These are phyloP conservation scores for Rhodotorula babjevae DNA, from an alignment of 768 basidiomycete genomes.

Conservation along the genomic window DNA sequence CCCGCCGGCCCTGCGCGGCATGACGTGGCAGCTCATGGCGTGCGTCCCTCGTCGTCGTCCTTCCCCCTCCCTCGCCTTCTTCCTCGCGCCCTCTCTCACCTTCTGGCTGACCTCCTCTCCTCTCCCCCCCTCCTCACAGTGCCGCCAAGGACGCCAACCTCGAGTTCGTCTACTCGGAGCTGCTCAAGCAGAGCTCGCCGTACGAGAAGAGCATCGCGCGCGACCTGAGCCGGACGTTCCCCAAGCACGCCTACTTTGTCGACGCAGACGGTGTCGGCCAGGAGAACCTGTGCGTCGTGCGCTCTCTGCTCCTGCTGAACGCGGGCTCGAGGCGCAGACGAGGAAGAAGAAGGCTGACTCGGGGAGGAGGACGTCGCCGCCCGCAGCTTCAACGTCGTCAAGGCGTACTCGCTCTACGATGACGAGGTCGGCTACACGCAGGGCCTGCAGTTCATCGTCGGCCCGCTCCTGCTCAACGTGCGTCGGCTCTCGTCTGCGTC, in stretches of 20 bases:
- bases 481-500: not conserved
- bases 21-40: constrained; percentile 95
- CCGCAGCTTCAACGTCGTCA: constrained; percentile 76
- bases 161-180: constrained; percentile 71
- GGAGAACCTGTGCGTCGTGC: constrained; percentile 61
- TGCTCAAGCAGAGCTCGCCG: constrained; percentile 74
- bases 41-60: constrained; percentile 3
- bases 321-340: not conserved
- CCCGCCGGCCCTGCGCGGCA: constrained; percentile 77
- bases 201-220: constrained; percentile 93
- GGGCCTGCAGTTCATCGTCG: constrained; percentile 92
- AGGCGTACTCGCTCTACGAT: constrained; percentile 88
- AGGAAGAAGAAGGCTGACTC: not conserved
- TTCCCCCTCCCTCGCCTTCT: constrained; percentile 3
- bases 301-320: not conserved
- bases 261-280: constrained; percentile 93
- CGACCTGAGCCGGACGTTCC: constrained; percentile 86
- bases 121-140: constrained; percentile 57
- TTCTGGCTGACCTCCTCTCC: constrained; percentile 16
- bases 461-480: constrained; percentile 86
- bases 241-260: constrained; percentile 91
- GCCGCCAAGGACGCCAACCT: constrained; percentile 86
- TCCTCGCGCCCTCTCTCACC: not conserved
- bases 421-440: constrained; percentile 95
- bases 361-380: no score